These are phyloP conservation scores for Cutaneotrichosporon sp. DNA, from an alignment of 1,284 basidiomycete species.

Conservation along the genomic window DNA sequence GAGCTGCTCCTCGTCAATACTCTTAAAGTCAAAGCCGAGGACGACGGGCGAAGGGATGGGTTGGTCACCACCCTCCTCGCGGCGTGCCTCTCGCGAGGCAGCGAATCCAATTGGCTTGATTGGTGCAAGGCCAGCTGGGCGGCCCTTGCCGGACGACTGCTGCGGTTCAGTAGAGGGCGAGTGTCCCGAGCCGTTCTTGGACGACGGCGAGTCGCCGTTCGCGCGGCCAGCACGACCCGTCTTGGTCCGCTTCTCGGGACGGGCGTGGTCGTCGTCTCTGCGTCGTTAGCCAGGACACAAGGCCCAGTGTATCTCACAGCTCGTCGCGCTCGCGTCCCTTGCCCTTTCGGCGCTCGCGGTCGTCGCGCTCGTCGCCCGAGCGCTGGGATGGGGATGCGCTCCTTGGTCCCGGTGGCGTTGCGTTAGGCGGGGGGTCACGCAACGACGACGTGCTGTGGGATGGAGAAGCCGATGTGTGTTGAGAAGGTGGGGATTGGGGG, in stretches of 20 bases:
- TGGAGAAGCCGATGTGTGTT: background rate
- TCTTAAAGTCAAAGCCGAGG: constrained; percentile 45
- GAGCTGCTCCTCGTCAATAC: constrained; percentile 40
- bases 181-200: constrained; percentile 10
- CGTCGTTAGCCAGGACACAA: constrained; percentile 1
- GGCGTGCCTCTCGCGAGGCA: constrained; percentile 31
- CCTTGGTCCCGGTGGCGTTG: constrained; percentile 21
- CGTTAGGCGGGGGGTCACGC: constrained; percentile 27
- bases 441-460: constrained; percentile 30
- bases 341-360: constrained; percentile 11
- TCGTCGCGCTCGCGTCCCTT: constrained; percentile 20
- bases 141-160: constrained; percentile 5
- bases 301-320: constrained; percentile 14
- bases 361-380: constrained; percentile 4
- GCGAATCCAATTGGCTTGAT: constrained; percentile 44
- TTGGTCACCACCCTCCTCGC: constrained; percentile 27
- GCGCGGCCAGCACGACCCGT: constrained; percentile 7
- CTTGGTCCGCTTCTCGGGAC: constrained; percentile 18
- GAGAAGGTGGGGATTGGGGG: background rate
- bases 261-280: constrained; percentile 11
- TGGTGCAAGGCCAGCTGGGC: constrained; percentile 20
- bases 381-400: constrained; percentile 20
- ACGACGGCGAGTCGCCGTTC: constrained; percentile 15
- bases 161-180: constrained; percentile 6
- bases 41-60: constrained; percentile 42